These are phyloP conservation scores for Wolfiporia cocos DNA, from an alignment of 1,284 basidiomycete genomes.

Conservation along the genomic window DNA sequence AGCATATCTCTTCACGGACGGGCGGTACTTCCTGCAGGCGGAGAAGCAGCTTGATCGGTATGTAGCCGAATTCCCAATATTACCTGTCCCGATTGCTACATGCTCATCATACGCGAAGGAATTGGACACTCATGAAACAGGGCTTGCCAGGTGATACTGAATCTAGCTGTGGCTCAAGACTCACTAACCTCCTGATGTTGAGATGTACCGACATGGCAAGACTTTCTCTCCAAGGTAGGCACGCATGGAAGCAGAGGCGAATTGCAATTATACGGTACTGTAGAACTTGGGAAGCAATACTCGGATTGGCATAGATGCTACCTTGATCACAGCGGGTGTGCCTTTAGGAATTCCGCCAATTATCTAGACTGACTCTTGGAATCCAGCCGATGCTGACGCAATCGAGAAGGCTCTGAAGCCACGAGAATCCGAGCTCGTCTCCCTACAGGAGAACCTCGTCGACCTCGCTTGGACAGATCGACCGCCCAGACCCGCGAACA, in stretches of 20 bases:
- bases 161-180: background rate
- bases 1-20: constrained; percentile 87
- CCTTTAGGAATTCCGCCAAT: constrained; percentile 6
- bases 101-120: constrained; percentile 36
- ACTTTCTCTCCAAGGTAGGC: constrained; percentile 70
- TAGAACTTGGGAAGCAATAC: constrained; percentile 59
- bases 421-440: constrained; percentile 54
- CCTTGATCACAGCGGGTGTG: constrained; percentile 60
- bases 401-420: constrained; percentile 48
- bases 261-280: too few relatives aligned
- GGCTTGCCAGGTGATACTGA: constrained; percentile 59
- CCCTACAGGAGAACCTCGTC: constrained; percentile 69
- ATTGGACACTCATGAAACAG: constrained; percentile 93
- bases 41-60: constrained; percentile 82
- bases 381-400: constrained; percentile 51
- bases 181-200: constrained; percentile 8
- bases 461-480: constrained; percentile 79
- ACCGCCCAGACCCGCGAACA: constrained; percentile 67
- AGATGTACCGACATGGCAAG: constrained; percentile 90
- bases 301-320: constrained; percentile 80
- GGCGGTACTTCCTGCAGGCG: constrained; percentile 92
- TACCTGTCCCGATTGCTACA: too few relatives aligned
- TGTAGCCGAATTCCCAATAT: constrained; percentile 17
- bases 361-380: constrained; percentile 1
- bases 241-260: too few relatives aligned